Evolutionary conservation across 306 rosid genomes (phyloP), one percentile per base, ranked within the genome.

Genomic region (Lathyrus tuberosus): DNA sequence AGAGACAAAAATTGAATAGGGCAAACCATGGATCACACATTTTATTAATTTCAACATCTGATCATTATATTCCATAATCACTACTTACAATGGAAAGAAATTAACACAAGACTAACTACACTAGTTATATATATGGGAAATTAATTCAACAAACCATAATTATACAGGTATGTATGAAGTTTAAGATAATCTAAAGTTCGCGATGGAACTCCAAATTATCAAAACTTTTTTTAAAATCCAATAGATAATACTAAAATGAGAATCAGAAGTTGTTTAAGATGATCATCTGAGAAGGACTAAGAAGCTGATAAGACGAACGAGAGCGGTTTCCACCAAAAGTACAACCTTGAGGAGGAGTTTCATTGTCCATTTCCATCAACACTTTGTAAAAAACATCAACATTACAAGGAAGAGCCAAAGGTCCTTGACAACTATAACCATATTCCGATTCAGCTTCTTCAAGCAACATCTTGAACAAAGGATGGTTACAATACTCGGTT

Each of bases 391-490:
- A 92, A 1, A 85, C n/a, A 28, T 82, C 84, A n/a, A 87, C 92
- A 35, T 86, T 17, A 69, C 98, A 92, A 9, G 98, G 96, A 65
- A 92, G 89, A 2, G 59, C 73, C 0, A 92, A 76, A 17, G 98
- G 96, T 16, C 96, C 98, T 62, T 88, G 84, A 18, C 83, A 83
- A 47, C 47, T 76, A 42, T 82, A 85, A 0, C 96, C 98, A 46
- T 86, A 92, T 43, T 92, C 98, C 0, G 86, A 86, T 68, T 89
- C 98, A 0, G 98, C 98, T 60, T 92, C 98, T 62, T 92, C 96
- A 4, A 92, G 80, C 8, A 92, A 69, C 79, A 81, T 78, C 84
- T 86, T 84, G 82, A 92, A 89, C 65, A 89, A 80, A 16, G 92
- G 93, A 43, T 92, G 98, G 68, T 92, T 92, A 0, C 84, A 86